Evolutionary conservation across 1,284 basidiomycete genomes (phyloP).

Genomic region (Waitea zeae): DNA sequence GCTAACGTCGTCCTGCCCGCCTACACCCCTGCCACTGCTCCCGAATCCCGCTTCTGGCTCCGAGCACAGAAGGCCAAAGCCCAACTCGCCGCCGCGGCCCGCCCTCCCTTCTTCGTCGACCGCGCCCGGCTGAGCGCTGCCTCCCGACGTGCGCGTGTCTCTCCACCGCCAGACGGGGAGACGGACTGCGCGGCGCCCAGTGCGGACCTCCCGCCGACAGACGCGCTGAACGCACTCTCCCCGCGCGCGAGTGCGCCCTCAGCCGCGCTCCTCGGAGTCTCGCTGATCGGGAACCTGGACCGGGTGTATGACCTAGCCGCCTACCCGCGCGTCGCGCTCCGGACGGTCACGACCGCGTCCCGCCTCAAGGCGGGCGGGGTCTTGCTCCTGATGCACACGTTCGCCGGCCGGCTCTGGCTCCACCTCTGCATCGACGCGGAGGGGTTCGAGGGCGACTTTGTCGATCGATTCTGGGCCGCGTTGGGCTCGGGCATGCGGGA

Average conservation of each 20-base stretch:
- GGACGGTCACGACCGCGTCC: slow-evolving; percentile 61
- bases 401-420: slow-evolving; percentile 52
- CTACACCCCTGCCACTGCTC: slow-evolving; percentile 26
- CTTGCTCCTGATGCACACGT: slow-evolving; percentile 64
- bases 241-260: slow-evolving; percentile 19
- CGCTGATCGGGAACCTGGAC: slow-evolving; percentile 65
- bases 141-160: slow-evolving; percentile 38
- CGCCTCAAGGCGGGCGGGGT: slow-evolving; percentile 56
- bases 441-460: slow-evolving; percentile 41
- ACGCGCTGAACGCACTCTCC: slow-evolving; percentile 7
- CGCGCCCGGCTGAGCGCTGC: slow-evolving; percentile 46
- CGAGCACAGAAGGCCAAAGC: slow-evolving; percentile 48
- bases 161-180: slow-evolving; percentile 53
- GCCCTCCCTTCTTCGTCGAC: slow-evolving; percentile 38
- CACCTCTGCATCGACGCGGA: slow-evolving; percentile 62
- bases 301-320: slow-evolving; percentile 51
- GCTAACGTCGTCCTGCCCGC: slow-evolving; percentile 64
- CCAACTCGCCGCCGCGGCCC: slow-evolving; percentile 46
- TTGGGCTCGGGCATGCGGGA: too few species aligned
- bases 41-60: slow-evolving; percentile 45
- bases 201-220: slow-evolving; percentile 19
- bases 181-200: slow-evolving; percentile 37
- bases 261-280: slow-evolving; percentile 52
- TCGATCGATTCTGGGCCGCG: slow-evolving; percentile 47
- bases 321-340: slow-evolving; percentile 37